A percentile compares a stretch with the other conserved stretches of the same genome.
Evolutionary conservation across 2,329 filamentous ascomycete species (phyloP).

Genomic region (Phaeosphaeriaceae sp.): DNA sequence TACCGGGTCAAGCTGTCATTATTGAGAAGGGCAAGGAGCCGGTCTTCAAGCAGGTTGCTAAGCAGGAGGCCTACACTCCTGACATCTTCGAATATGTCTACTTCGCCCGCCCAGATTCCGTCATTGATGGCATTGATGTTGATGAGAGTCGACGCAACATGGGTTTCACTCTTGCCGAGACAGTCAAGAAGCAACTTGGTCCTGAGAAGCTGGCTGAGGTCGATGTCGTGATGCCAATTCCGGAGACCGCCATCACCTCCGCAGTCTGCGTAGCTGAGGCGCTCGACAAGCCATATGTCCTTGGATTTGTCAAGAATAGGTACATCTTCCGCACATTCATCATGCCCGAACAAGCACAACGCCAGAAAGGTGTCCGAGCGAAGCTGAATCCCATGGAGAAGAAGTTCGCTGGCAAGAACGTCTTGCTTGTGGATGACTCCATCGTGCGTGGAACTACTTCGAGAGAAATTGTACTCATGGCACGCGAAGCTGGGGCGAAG

Average conservation of each 20-base stretch:
- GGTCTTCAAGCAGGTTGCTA: constrained; percentile 77
- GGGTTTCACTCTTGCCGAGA: constrained; percentile 81
- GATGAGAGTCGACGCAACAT: constrained; percentile 85
- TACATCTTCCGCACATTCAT: constrained; percentile 91
- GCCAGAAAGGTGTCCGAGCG: constrained; percentile 85
- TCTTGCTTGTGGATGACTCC: constrained; percentile 87
- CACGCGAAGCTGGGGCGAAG: constrained; percentile 80
- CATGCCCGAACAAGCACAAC: constrained; percentile 80
- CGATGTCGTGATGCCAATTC: constrained; percentile 84
- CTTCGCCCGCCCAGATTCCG: constrained; percentile 81
- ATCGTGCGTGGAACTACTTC: constrained; percentile 88
- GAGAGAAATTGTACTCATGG: constrained; percentile 83
- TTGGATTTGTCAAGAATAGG: constrained; percentile 88
- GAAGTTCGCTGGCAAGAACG: constrained; percentile 82
- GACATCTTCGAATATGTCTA: constrained; percentile 92
- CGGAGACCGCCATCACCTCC: constrained; percentile 83
- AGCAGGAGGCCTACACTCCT: constrained; percentile 74
- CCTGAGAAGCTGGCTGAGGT: constrained; percentile 76
- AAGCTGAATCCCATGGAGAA: constrained; percentile 88
- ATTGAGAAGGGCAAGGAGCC: constrained; percentile 79
- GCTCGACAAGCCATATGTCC: constrained; percentile 78
- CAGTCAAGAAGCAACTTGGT: constrained; percentile 72
- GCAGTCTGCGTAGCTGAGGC: constrained; percentile 78
- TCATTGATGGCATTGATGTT: constrained; percentile 88
- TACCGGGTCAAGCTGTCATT: constrained; percentile 85